A percentile compares a stretch with the other conserved stretches of the same genome.
Evolutionary conservation across 2,329 filamentous ascomycete genomes (phyloP).

Genomic region (Biscogniauxia mediterranea): DNA sequence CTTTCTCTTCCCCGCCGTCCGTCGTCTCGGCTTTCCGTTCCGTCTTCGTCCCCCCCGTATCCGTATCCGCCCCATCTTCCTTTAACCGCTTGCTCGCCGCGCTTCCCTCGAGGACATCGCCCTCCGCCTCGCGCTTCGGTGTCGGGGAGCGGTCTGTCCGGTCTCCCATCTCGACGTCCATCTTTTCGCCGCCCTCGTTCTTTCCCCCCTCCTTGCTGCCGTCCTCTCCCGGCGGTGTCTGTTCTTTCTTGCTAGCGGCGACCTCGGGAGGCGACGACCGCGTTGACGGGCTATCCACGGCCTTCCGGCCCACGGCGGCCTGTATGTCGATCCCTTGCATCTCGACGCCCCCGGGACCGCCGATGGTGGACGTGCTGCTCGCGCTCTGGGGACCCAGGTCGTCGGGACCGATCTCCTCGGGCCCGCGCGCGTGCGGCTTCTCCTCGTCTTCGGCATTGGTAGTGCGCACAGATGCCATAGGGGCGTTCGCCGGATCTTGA

Average conservation of each 20-base stretch:
- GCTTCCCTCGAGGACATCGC: conserved; percentile 40
- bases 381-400: conserved; percentile 74
- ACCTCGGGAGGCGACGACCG: conserved; percentile 12
- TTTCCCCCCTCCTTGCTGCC: conserved; percentile 10
- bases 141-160: conserved; percentile 32
- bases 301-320: conserved; percentile 57
- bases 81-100: conserved; percentile 49
- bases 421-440: conserved; percentile 78
- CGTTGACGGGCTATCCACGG: conserved; percentile 19
- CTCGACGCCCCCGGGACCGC: conserved; percentile 41
- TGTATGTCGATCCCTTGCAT: conserved; percentile 59
- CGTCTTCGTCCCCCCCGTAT: conserved; percentile 12
- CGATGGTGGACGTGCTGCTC: conserved; percentile 38
- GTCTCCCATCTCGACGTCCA: conserved; percentile 28
- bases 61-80: conserved; percentile 34
- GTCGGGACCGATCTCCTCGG: conserved; percentile 78
- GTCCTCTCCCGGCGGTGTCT: conserved; percentile 3
- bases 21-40: conserved; percentile 16
- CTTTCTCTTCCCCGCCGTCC: conserved; percentile 6
- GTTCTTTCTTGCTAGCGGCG: conserved; percentile 10
- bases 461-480: conserved; percentile 35
- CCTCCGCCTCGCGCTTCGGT: conserved; percentile 57
- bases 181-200: conserved; percentile 30
- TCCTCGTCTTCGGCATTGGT: conserved; percentile 54
- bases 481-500: conserved; percentile 29